Conservation (phyloP, 1,284 basidiomycete genomes). For the Moesziomyces sp. region DNA sequence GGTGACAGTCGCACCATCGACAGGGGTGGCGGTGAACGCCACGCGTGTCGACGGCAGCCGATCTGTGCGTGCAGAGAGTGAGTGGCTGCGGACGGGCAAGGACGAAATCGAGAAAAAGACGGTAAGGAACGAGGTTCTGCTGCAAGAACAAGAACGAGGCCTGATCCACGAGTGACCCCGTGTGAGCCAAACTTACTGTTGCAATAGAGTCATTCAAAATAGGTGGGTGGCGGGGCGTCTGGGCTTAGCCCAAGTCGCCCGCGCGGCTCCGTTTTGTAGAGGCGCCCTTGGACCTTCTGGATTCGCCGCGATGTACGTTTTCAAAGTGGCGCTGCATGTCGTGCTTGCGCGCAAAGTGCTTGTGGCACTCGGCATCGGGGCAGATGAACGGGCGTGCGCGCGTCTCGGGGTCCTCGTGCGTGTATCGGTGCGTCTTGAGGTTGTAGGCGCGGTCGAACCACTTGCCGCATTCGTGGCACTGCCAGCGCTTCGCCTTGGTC, state of each 20-base stretch:
- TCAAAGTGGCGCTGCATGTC: constrained; percentile 57
- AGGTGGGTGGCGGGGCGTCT: constrained; percentile 7
- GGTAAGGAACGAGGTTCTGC: constrained; percentile 24
- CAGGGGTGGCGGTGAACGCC: constrained; percentile 31
- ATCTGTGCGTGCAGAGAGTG: constrained; percentile 25
- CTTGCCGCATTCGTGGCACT: constrained; percentile 55
- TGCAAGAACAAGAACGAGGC: background rate
- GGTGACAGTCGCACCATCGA: constrained; percentile 21
- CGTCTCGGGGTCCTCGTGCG: constrained; percentile 47
- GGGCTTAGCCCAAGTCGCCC: constrained; percentile 39
- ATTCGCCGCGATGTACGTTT: constrained; percentile 53
- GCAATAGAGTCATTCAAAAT: constrained; percentile 41
- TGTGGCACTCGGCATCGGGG: constrained; percentile 45
- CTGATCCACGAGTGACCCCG: background rate
- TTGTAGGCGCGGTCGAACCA: constrained; percentile 60
- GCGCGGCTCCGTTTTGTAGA: constrained; percentile 28
- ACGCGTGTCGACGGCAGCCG: constrained; percentile 27
- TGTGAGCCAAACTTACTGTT: constrained; percentile 38
- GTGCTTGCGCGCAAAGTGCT: constrained; percentile 60
- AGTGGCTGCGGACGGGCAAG: constrained; percentile 17
- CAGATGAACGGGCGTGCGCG: constrained; percentile 55
- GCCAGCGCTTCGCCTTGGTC: constrained; percentile 51
- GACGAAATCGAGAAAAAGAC: background rate
- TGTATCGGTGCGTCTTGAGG: constrained; percentile 56
- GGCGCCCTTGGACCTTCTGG: constrained; percentile 22